These are phyloP conservation scores for Colletotrichum filicis DNA, from an alignment of 2,329 filamentous ascomycete species.

Conservation along the genomic window DNA sequence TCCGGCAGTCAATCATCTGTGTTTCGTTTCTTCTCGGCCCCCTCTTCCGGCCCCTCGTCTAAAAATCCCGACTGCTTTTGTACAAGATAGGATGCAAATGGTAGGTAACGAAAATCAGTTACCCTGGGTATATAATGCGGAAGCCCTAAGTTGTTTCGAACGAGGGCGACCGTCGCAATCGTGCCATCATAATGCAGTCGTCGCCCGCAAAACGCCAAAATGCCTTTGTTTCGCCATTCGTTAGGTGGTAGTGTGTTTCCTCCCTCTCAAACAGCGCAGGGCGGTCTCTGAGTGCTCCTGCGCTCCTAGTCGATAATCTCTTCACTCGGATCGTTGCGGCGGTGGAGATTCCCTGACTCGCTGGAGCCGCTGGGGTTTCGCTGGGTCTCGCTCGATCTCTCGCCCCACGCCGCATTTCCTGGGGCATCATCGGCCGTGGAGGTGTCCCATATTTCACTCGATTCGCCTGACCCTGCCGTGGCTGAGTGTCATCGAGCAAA, in stretches of 20 bases:
- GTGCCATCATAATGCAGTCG: slow-evolving; percentile 10
- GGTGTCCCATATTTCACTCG: neutral
- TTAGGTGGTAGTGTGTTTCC: neutral
- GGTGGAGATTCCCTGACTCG: slow-evolving; percentile 10
- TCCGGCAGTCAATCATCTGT: neutral
- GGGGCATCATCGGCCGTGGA: neutral
- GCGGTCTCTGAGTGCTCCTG: neutral
- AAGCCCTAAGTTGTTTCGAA: slow-evolving; percentile 8
- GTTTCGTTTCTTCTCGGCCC: neutral
- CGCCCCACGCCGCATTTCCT: neutral
- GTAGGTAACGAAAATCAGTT: slow-evolving; percentile 1
- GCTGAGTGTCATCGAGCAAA: neutral
- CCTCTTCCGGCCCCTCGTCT: neutral
- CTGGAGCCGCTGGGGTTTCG: neutral
- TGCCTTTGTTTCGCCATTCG: slow-evolving; percentile 9
- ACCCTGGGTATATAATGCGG: slow-evolving; percentile 33
- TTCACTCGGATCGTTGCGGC: neutral
- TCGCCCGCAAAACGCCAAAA: slow-evolving; percentile 6
- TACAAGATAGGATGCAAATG: slow-evolving; percentile 11
- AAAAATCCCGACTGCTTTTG: neutral
- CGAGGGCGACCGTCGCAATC: slow-evolving; percentile 8
- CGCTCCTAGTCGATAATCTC: neutral
- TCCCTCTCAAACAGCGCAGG: neutral
- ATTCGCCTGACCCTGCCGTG: neutral
- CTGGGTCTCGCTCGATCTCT: neutral